phyloP scores from a whole-genome alignment of 768 basidiomycete genomes.

The Mycena vulgaris region DNA sequence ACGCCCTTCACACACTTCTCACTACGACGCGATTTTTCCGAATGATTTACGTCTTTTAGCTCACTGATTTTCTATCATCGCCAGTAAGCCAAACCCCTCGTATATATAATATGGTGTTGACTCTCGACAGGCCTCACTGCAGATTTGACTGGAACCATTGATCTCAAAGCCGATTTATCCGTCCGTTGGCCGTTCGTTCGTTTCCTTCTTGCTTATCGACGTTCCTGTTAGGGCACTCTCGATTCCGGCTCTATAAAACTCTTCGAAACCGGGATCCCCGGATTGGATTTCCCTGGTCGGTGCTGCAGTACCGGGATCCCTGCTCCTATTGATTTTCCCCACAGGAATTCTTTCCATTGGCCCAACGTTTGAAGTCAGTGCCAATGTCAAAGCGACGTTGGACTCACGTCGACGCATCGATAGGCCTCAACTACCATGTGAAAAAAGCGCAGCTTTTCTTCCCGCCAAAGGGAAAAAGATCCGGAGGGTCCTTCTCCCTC shows the following conservation, averaged over 20 bases:
- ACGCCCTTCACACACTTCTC: background rate
- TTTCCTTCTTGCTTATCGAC: background rate
- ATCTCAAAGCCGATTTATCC: conserved; percentile 25
- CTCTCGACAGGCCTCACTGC: conserved; percentile 29
- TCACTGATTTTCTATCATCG: conserved; percentile 5
- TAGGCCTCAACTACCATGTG: conserved; percentile 63
- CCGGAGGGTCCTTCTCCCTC: conserved; percentile 21
- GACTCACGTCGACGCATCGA: conserved; percentile 58
- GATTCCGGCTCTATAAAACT: conserved; percentile 60
- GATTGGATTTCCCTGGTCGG: conserved; percentile 61
- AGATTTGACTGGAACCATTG: conserved; percentile 24
- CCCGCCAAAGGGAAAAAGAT: conserved; percentile 52
- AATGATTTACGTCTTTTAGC: background rate
- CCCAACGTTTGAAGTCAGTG: conserved; percentile 63
- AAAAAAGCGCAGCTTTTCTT: conserved; percentile 59
- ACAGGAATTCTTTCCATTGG: conserved; percentile 64
- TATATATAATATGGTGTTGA: background rate
- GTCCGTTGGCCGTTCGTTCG: background rate
- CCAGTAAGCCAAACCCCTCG: background rate
- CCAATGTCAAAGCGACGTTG: conserved; percentile 49
- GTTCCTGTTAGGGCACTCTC: conserved; percentile 47
- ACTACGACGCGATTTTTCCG: too few relatives aligned
- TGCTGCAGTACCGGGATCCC: background rate
- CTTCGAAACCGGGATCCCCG: conserved; percentile 55
- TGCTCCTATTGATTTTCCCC: background rate